These are phyloP conservation scores for Amoeboaphelidium protococcarum DNA, from an alignment of 371 early-diverging fungal species.

Conservation along the genomic window DNA sequence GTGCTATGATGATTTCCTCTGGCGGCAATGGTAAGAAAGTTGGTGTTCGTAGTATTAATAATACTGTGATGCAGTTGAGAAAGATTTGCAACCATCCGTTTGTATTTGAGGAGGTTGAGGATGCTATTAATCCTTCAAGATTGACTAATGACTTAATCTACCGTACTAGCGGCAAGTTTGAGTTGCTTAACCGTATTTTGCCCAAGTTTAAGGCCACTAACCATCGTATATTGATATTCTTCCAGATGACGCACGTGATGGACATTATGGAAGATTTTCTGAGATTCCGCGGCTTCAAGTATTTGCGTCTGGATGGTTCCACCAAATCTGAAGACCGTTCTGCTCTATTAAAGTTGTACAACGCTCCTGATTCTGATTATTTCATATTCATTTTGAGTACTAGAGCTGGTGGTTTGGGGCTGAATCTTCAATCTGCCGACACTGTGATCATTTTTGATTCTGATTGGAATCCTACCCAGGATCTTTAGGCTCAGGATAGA, in stretches of 20 bases:
- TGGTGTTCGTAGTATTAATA: constrained; percentile 65
- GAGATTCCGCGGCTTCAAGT: constrained; percentile 38
- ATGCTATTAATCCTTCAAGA: constrained; percentile 31
- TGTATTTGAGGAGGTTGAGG: constrained; percentile 87
- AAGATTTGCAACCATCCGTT: constrained; percentile 99
- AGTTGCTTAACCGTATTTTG: constrained; percentile 83
- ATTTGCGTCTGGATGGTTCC: constrained; percentile 86
- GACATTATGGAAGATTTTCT: constrained; percentile 90
- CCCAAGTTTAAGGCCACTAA: constrained; percentile 61
- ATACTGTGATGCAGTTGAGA: constrained; percentile 95
- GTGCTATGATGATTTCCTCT: constrained; percentile 39
- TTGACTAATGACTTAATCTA: constrained; percentile 22
- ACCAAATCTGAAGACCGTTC: constrained; percentile 79
- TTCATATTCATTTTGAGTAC: constrained; percentile 93
- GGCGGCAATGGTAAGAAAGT: constrained; percentile 34
- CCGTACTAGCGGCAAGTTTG: constrained; percentile 87
- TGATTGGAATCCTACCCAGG: constrained; percentile 99
- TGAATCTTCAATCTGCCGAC: constrained; percentile 97
- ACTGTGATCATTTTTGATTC: constrained; percentile 98
- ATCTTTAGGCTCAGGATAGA: constrained; percentile 98
- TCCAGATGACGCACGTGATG: constrained; percentile 98
- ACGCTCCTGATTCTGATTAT: constrained; percentile 47
- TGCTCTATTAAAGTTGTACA: constrained; percentile 52
- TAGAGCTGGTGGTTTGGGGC: constrained; percentile 95
- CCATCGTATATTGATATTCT: constrained; percentile 88